Evolutionary conservation across 108 stramenopile species (phyloP), one percentile per base, ranked within the genome.

Genomic region (Cyclotella atomus): DNA sequence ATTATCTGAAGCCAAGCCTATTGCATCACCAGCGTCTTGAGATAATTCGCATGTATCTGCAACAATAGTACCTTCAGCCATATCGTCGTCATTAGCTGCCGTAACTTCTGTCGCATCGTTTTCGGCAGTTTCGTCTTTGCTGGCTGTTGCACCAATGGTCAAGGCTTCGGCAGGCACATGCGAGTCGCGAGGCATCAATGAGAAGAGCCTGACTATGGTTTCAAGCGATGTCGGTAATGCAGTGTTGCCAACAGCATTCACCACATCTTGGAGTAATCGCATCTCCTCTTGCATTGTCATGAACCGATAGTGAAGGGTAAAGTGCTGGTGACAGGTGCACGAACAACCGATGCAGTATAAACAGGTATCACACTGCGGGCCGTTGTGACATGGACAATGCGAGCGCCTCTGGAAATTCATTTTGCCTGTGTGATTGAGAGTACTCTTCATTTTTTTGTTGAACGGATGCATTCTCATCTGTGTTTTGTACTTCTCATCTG

Each of bases 351-450:
- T 71, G 59, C 89, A 89, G 24, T 63, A 90, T 21, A 33, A 30
- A 33, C 91, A 92, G 33, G 73, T 44, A 4, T 41, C 47, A 63
- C 91, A 92, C 12, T 36, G 36, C 35, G 75, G 83, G 4, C 87
- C 87, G 36, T 91, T 88, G 72, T 87, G 88, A 73, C 91, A 92
- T 0, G 82, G 84, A 59, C 91, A 92, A n/a, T 84, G 67, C 14
- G 63, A 21, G 17, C 33, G 33, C 45, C 79, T 74, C 20, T 45
- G 36, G 20, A 41, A 43, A 14, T 53, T 70, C 46, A 72, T 66
- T 56, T 68, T 65, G 49, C 84, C 90, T 29, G 77, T 88, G 35
- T 88, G 88, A 57, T 91, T 88, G 21, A 88, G 65, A 14, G 73
- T 81, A 56, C 85, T 79, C 47, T 78, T 61, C 46, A 41, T 44